Base-by-base conservation (phyloP, 2,329 filamentous ascomycete genomes). In the Verticillium dahliae region DNA sequence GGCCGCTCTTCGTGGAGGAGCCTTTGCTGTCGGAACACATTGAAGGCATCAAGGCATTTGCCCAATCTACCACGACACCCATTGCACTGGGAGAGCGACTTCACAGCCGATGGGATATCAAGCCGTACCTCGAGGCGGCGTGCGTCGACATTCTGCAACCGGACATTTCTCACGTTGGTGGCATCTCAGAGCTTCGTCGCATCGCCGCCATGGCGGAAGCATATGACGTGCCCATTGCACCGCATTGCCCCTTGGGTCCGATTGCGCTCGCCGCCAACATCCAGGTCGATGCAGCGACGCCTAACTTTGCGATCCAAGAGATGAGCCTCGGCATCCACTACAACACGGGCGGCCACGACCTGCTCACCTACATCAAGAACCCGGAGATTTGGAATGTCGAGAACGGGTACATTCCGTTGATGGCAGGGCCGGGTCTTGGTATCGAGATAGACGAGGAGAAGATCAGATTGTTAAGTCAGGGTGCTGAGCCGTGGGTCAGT, bases 251-350 rank as follows among this genome's bases (percentile, higher is more conserved):
- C 0, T 73, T 92, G 0, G 90, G 90, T 0, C 89, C 90, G 0
- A 88, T 92, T 58, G 88, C 90, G 0, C 76, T 92, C 15, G 90
- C 90, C 0, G 90, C 90, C 0, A 86, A 82, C 61, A 78, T 91
- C 50, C 89, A 92, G 65, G 83, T 92, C 1, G 86, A 85, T 31
- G 78, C 83, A 22, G 76, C 74, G 10, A 84, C 76, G 22, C 81
- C 80, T 22, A 92, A 89, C 71, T 91, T 89, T 70, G 84, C 82
- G 0, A 92, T 92, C 37, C 86, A 90, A 69, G 90, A 92, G 72
- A 92, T 92, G 90, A 88, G 86, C 60, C 69, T 92, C 35, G 90
- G 90, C 0, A 92, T 93, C 67, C 90, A 93, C 71, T 93, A 92
- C 70, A 93, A 93, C 67, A 82, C 80, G 0, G 86, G 84, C 1